A percentile compares a stretch with the other conserved stretches of the same genome.
Conservation (phyloP, 192 early-diverging fungal genomes). For the Mortierella hygrophila region DNA sequence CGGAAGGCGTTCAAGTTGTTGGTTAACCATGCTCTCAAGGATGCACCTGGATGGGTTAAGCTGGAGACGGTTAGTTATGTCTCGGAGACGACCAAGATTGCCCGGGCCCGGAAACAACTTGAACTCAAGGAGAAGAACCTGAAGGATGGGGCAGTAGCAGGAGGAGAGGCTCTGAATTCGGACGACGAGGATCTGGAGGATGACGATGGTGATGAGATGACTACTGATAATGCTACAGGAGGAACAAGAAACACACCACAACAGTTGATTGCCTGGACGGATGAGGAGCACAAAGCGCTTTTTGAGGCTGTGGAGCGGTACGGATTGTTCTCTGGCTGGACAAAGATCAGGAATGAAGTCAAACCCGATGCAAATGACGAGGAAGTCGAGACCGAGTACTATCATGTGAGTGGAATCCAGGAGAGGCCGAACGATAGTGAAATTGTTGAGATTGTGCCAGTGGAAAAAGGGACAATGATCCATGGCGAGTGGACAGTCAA, state of each 20-base stretch:
- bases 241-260: background rate
- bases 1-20: background rate
- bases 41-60: slow-evolving; percentile 39
- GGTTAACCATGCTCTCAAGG: slow-evolving; percentile 17
- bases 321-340: slow-evolving; percentile 46
- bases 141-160: background rate
- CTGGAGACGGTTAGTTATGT: slow-evolving; percentile 35
- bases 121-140: background rate
- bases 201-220: background rate
- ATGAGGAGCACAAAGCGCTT: slow-evolving; percentile 24
- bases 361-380: slow-evolving; percentile 30
- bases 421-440: background rate
- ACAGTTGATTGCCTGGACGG: slow-evolving; percentile 15
- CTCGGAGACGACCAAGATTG: background rate
- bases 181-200: background rate
- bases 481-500: slow-evolving; percentile 22
- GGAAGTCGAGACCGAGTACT: slow-evolving; percentile 43
- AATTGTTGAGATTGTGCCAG: background rate
- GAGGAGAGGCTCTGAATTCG: background rate
- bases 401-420: slow-evolving; percentile 33
- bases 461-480: background rate
- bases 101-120: slow-evolving; percentile 11
- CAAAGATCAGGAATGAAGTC: slow-evolving; percentile 26
- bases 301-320: slow-evolving; percentile 38
- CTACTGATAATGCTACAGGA: background rate